Evolutionary conservation across 1,139 yeast genomes (phyloP), one percentile per base, ranked within the genome.

Genomic region (Pichia sp.): DNA sequence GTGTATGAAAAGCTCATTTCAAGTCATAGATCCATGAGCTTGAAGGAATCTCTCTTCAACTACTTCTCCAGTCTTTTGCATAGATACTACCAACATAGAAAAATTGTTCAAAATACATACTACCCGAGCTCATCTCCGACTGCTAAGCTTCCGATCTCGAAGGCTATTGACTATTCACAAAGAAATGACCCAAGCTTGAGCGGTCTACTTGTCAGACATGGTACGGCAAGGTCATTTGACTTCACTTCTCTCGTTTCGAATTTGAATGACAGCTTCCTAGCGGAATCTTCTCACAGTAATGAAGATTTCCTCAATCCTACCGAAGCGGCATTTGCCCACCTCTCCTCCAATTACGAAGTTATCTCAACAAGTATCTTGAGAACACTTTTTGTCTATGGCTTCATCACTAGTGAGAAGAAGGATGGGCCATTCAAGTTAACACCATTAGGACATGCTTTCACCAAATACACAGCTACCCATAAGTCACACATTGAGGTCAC

Each of bases 11-110:
- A 60, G 18, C 64, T 83, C 45, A 66, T 84, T 22, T 61, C 64
- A 5, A 59, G 66, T 13, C 63, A 62, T 29, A 61, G 63, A 22
- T 67, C 75, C 32, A 63, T 66, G 27, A 69, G 71, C 17, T 50
- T 66, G 19, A 72, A 79, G 44, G 79, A 81, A 40, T 67, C 70
- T 45, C 77, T 79, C 39, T 64, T 83, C 44, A 81, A 81, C 47
- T 63, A 85, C 38, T 58, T 88, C 22, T 77, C 94, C 13, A 80
- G 77, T 48, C 71, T 80, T 22, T 68, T 88, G 49, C 82, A 87
- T 40, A 75, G 97, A 53, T 91, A 85, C 58, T 87, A 79, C 56
- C 96, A 88, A 55, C 80, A 74, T 40, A 85, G 82, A 53, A 77
- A 72, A 40, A 68, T 84, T 21, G 60, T 64, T 29, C 71, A 77